phyloP scores from a whole-genome alignment of 225 moss, liverwort and hornwort genomes.

The Pleurozium schreberi region DNA sequence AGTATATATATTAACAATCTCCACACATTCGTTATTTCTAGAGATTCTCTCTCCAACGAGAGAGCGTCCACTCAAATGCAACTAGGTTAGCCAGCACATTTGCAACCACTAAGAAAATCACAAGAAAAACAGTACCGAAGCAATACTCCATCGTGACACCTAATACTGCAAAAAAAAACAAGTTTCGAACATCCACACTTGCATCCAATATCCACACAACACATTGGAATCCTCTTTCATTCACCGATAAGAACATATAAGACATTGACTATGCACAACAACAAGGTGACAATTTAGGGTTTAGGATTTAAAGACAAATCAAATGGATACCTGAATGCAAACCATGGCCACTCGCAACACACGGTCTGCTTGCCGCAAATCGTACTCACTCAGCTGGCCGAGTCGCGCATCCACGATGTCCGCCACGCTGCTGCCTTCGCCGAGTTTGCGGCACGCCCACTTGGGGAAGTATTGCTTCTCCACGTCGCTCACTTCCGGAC shows the following conservation, averaged over 20 bases:
- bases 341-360: constrained; percentile 43
- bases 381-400: background rate
- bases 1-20: background rate
- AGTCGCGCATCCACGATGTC: constrained; percentile 40
- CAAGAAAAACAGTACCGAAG: background rate
- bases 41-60: background rate
- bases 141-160: background rate
- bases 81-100: too few species aligned
- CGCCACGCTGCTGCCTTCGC: constrained; percentile 19
- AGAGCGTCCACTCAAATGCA: background rate
- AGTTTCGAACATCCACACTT: background rate
- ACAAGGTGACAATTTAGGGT: too few species aligned
- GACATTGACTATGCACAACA: background rate
- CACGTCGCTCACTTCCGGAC: constrained; percentile 20
- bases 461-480: constrained; percentile 55
- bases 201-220: background rate
- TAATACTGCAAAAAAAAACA: background rate
- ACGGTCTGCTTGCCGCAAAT: constrained; percentile 29
- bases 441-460: constrained; percentile 41
- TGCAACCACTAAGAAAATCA: background rate
- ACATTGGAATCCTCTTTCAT: background rate
- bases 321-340: constrained; percentile 24
- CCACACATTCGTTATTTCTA: too few species aligned
- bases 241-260: background rate
- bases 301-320: background rate